These are phyloP conservation scores for Physcomitrellopsis africana DNA, from an alignment of 225 moss, liverwort and hornwort species.

Conservation along the genomic window DNA sequence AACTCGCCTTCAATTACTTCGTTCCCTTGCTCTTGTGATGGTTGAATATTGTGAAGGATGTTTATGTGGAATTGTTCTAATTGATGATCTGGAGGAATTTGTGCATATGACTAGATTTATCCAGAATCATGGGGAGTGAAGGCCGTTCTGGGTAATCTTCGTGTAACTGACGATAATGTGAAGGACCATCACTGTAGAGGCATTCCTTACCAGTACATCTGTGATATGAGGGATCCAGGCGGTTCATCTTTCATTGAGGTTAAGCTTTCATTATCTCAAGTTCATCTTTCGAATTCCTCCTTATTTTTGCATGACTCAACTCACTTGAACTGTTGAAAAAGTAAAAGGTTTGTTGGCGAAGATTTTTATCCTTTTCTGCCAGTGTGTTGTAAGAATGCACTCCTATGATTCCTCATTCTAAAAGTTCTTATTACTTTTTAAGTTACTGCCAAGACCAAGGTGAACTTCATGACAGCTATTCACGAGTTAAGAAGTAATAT, in stretches of 20 bases:
- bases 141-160: constrained; percentile 80
- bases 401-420: not conserved
- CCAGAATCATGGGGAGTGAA: constrained; percentile 87
- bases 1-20: not conserved
- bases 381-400: not conserved
- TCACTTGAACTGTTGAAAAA: not conserved
- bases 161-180: constrained; percentile 77
- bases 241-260: constrained; percentile 92
- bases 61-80: constrained; percentile 1
- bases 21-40: not conserved
- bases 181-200: constrained; percentile 58
- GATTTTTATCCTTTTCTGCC: not conserved
- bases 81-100: constrained; percentile 4
- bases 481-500: not conserved
- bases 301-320: not conserved
- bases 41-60: constrained; percentile 8
- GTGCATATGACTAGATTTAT: constrained; percentile 59
- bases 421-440: not conserved
- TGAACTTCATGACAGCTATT: not conserved
- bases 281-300: not conserved
- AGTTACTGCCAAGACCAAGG: not conserved
- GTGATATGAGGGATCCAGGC: constrained; percentile 89
- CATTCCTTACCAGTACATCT: constrained; percentile 78
- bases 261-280: not conserved
- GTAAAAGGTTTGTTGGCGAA: not conserved